Conservation (phyloP, 2,329 filamentous ascomycete genomes). For the Plectosphaerella sp. region DNA sequence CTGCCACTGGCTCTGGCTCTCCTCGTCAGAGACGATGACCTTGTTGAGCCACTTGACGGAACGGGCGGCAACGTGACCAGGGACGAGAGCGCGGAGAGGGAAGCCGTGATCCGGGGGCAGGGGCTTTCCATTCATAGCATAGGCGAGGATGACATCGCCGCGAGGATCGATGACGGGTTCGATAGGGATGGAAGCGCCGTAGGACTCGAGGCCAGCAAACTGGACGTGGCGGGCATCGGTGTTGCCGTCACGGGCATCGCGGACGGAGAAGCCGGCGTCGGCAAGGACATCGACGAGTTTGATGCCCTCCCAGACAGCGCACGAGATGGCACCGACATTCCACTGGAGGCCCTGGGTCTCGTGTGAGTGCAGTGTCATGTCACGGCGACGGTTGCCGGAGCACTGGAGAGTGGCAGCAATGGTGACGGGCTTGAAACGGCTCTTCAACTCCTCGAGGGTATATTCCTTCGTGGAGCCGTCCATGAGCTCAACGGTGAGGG, state of each 20-base stretch:
- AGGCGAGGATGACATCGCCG: constrained; percentile 63
- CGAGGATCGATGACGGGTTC: constrained; percentile 52
- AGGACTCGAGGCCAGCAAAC: constrained; percentile 56
- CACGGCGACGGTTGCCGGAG: constrained; percentile 53
- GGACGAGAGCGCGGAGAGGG: constrained; percentile 57
- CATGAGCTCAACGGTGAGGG: constrained; percentile 49
- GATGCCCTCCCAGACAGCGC: constrained; percentile 55
- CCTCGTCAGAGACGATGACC: constrained; percentile 61
- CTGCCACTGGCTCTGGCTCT: constrained; percentile 63
- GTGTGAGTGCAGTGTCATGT: constrained; percentile 49
- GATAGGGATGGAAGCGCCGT: constrained; percentile 58
- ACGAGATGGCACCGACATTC: constrained; percentile 56
- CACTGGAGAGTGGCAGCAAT: constrained; percentile 56
- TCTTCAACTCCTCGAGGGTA: constrained; percentile 48
- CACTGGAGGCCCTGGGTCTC: constrained; percentile 55
- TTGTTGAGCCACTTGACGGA: constrained; percentile 67
- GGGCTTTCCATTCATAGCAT: constrained; percentile 61
- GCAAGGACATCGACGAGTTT: constrained; percentile 49
- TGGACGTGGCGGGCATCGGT: constrained; percentile 46
- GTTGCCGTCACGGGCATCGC: constrained; percentile 27
- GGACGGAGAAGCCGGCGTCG: constrained; percentile 47
- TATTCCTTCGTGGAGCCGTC: constrained; percentile 50
- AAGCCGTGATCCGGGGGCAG: constrained; percentile 64
- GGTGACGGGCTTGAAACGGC: constrained; percentile 42
- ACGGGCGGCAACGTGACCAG: constrained; percentile 62